Evolutionary conservation across 2,329 filamentous ascomycete genomes (phyloP).

Genomic region (Amauroascus niger): DNA sequence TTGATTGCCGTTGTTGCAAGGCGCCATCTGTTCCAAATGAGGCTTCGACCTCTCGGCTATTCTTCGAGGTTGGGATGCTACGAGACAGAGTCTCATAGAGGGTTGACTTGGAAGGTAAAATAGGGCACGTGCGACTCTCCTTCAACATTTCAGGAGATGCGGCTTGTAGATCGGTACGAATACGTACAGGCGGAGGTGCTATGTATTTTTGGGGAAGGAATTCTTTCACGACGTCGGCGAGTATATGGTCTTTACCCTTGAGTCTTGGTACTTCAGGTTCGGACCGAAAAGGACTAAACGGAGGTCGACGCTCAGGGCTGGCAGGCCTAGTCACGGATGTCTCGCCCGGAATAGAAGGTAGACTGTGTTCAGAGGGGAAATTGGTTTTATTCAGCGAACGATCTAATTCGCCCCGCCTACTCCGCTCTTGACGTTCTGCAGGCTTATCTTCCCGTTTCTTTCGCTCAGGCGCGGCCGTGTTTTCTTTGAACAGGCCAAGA

Average conservation of each 20-base stretch:
- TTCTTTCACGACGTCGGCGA: not conserved
- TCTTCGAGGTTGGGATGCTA: not conserved
- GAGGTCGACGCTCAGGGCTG: slow-evolving; percentile 7
- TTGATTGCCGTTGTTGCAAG: not conserved
- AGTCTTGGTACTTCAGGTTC: not conserved
- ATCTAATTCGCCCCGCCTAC: slow-evolving; percentile 9
- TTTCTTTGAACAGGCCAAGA: slow-evolving; percentile 55
- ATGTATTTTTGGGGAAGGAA: not conserved
- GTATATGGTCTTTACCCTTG: not conserved
- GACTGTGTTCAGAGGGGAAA: not conserved
- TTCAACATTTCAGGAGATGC: not conserved
- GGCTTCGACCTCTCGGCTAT: not conserved
- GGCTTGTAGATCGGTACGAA: slow-evolving; percentile 5
- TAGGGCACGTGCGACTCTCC: not conserved
- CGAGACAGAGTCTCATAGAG: slow-evolving; percentile 2
- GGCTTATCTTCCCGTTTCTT: slow-evolving; percentile 41
- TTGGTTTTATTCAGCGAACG: not conserved
- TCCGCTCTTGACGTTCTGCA: slow-evolving; percentile 28
- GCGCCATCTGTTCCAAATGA: not conserved
- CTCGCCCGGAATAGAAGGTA: not conserved
- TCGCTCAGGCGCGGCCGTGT: slow-evolving; percentile 41
- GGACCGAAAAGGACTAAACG: slow-evolving; percentile 2
- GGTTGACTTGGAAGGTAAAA: not conserved
- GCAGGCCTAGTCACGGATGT: slow-evolving; percentile 1
- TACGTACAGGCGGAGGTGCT: slow-evolving; percentile 1